Evolutionary conservation across 768 basidiomycete genomes (phyloP).

Genomic region (Hortiboletus campestris): DNA sequence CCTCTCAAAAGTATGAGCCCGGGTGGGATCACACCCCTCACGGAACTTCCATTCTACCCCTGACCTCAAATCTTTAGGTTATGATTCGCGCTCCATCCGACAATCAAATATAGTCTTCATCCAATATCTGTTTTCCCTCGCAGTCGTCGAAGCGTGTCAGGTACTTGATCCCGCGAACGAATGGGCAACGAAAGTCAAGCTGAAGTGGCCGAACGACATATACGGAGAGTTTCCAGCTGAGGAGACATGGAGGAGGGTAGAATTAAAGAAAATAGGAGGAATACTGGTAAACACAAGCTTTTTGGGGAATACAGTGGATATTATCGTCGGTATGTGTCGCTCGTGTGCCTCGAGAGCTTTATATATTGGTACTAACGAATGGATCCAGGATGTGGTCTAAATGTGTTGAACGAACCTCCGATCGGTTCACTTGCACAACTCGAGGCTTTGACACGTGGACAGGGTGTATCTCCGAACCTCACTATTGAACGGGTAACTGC

Average conservation of each 20-base stretch:
- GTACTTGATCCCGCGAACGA: slow-evolving; percentile 44
- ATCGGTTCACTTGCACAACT: slow-evolving; percentile 81
- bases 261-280: slow-evolving; percentile 82
- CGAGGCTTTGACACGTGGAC: slow-evolving; percentile 31
- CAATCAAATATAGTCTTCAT: slow-evolving; percentile 78
- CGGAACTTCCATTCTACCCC: background rate
- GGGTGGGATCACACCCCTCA: slow-evolving; percentile 2
- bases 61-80: background rate
- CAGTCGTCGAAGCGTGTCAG: slow-evolving; percentile 83
- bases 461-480: slow-evolving; percentile 30
- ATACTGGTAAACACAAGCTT: slow-evolving; percentile 89
- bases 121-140: slow-evolving; percentile 89
- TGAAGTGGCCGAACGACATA: slow-evolving; percentile 98
- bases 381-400: slow-evolving; percentile 78
- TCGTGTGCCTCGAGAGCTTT: background rate
- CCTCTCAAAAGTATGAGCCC: slow-evolving; percentile 14
- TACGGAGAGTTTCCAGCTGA: slow-evolving; percentile 62
- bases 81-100: slow-evolving; percentile 14
- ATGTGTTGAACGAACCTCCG: slow-evolving; percentile 79
- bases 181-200: slow-evolving; percentile 56
- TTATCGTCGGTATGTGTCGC: slow-evolving; percentile 73
- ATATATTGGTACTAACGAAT: background rate
- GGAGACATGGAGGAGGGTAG: slow-evolving; percentile 29
- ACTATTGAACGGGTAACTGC: slow-evolving; percentile 77
- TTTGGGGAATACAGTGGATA: slow-evolving; percentile 62